Evolutionary conservation across 352 stramenopile genomes (phyloP), one percentile per base, ranked within the genome.

Genomic region (Pythium sukuiense): DNA sequence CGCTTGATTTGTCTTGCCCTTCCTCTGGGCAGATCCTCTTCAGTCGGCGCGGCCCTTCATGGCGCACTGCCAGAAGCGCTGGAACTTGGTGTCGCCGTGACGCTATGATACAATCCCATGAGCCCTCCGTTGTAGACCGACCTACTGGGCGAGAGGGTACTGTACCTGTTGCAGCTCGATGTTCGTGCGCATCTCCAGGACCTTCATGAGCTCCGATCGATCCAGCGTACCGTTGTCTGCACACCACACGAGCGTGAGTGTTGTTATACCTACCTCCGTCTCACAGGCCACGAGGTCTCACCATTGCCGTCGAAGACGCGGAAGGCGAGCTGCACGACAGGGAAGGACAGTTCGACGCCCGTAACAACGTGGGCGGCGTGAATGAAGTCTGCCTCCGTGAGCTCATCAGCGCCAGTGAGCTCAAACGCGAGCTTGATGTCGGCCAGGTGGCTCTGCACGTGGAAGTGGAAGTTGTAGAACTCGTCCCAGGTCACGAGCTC

Each of bases 361-460:
- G 71, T 89, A 20, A 91, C 85, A 55, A 93, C 72, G 16, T 72
- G 80, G 13, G 77, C 71, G 1, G 85, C 85, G 29, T 76, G 80
- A 59, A 91, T 88, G 66, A 93, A 93, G 41, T 93, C 82, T 9
- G 76, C 74, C 78, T 91, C 85, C 11, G 77, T 91, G 67, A 91
- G 87, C 63, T 91, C 85, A 0, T 85, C 76, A 2, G 69, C 73
- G 32, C 73, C 77, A 2, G 71, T 87, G 26, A 93, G 76, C 46
- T 93, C 85, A 54, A 91, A 90, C 12, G 76, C 79, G 29, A 90
- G 65, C 61, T 89, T 84, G 71, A 93, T 93, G 55, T 90, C 82
- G 12, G 76, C 69, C 63, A 93, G 69, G 43, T 91, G 73, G 70
- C 65, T 86, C 65, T 91, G 79, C 18, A 93, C 80, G 64, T 85